phyloP scores from a whole-genome alignment of 1,284 basidiomycete genomes.

The Cerrena zonata region DNA sequence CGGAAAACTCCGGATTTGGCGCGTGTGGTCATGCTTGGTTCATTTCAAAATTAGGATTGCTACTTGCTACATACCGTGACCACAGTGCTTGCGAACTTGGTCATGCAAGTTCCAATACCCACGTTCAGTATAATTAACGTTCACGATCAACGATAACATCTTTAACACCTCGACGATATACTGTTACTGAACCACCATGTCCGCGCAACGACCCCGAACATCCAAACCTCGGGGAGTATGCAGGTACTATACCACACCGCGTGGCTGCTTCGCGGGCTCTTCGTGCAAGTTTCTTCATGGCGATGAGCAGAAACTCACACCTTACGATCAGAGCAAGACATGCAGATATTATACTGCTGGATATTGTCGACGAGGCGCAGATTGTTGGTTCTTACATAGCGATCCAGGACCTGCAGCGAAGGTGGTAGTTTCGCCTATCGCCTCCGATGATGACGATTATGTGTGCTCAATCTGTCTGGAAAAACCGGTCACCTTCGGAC shows the following conservation, averaged over 20 bases:
- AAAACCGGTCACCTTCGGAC: slow-evolving; percentile 57
- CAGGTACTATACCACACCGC: slow-evolving; percentile 49
- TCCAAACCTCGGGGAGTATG: slow-evolving; percentile 58
- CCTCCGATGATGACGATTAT: slow-evolving; percentile 31
- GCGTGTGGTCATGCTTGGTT: not conserved
- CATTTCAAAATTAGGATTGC: no score
- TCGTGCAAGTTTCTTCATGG: slow-evolving; percentile 72
- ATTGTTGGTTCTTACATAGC: slow-evolving; percentile 68
- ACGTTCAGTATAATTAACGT: no score
- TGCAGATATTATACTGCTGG: slow-evolving; percentile 62
- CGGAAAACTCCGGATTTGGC: not conserved
- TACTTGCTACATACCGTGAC: no score
- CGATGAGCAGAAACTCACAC: slow-evolving; percentile 46
- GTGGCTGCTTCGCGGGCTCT: slow-evolving; percentile 62
- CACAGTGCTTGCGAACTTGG: no score
- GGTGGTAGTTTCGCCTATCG: no score
- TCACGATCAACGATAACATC: no score
- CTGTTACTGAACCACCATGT: slow-evolving; percentile 8
- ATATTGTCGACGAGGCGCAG: slow-evolving; percentile 58
- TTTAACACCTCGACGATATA: no score
- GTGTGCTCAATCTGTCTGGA: slow-evolving; percentile 70
- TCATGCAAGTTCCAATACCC: no score
- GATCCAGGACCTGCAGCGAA: slow-evolving; percentile 20
- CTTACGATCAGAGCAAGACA: slow-evolving; percentile 62
- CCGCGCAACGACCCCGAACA: slow-evolving; percentile 44